These are phyloP conservation scores for Neckera pumila DNA, from an alignment of 225 moss, liverwort and hornwort species.

Conservation along the genomic window DNA sequence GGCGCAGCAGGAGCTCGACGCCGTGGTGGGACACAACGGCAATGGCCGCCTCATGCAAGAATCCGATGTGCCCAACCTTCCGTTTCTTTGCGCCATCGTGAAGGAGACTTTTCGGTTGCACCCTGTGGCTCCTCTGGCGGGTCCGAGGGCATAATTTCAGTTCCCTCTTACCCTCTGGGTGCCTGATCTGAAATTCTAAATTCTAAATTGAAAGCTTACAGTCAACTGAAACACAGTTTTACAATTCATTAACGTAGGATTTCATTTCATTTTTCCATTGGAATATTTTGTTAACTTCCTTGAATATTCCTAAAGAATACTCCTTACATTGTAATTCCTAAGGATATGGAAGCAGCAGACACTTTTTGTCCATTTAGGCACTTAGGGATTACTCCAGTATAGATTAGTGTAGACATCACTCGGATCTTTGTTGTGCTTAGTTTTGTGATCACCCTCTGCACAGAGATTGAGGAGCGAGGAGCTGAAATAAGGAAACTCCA, in stretches of 20 bases:
- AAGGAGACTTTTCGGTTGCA: too few species aligned
- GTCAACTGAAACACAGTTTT: not conserved
- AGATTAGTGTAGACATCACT: not conserved
- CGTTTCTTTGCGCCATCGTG: too few species aligned
- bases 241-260: not conserved
- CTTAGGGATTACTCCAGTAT: not conserved
- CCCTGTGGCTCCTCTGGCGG: too few species aligned
- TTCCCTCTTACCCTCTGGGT: not conserved
- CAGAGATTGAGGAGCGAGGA: constrained; percentile 47
- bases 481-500: constrained; percentile 43
- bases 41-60: too few species aligned
- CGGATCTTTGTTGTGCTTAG: not conserved
- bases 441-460: not conserved
- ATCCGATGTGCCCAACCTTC: too few species aligned
- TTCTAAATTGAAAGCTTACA: not conserved
- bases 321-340: too few species aligned
- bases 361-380: not conserved
- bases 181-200: not conserved
- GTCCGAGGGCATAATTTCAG: not conserved
- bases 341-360: not conserved
- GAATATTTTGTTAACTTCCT: not conserved
- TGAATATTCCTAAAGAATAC: not conserved
- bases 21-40: too few species aligned
- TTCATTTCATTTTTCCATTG: not conserved
- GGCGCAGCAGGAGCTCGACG: too few species aligned